These are phyloP conservation scores for Arthrobotrys megalospora DNA, from an alignment of 2,329 filamentous ascomycete species.

Conservation along the genomic window DNA sequence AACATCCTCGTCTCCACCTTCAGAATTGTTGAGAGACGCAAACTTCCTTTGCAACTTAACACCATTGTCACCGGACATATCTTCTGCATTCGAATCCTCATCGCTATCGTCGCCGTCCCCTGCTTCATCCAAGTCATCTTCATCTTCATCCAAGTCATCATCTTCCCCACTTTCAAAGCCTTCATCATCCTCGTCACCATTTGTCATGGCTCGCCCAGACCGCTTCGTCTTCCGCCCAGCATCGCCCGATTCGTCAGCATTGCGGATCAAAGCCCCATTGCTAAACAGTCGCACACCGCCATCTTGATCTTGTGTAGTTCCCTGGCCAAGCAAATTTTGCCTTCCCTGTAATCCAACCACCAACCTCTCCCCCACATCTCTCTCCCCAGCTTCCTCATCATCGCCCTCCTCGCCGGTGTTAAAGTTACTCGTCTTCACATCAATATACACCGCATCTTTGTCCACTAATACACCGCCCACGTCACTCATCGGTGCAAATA, in stretches of 20 bases:
- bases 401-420: constrained; percentile 70
- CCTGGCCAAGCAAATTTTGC: constrained; percentile 84
- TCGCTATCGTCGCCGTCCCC: constrained; percentile 73
- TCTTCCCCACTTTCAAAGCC: constrained; percentile 66
- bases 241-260: constrained; percentile 72
- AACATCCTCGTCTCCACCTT: constrained; percentile 73
- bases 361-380: constrained; percentile 94
- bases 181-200: constrained; percentile 71
- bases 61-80: constrained; percentile 67
- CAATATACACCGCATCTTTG: constrained; percentile 95
- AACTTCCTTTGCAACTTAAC: constrained; percentile 66
- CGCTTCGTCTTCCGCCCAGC: constrained; percentile 76
- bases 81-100: constrained; percentile 70
- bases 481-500: constrained; percentile 98
- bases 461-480: constrained; percentile 96
- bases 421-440: constrained; percentile 81
- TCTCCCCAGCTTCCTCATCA: constrained; percentile 76
- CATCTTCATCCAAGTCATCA: constrained; percentile 73
- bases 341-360: constrained; percentile 91
- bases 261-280: constrained; percentile 78
- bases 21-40: constrained; percentile 67
- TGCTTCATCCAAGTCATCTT: constrained; percentile 73
- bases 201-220: constrained; percentile 72
- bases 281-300: constrained; percentile 88
- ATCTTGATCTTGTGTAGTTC: constrained; percentile 69